A percentile compares a stretch with the other conserved stretches of the same genome.
phyloP scores from a whole-genome alignment of 208 protist genomes.

The Phytomonas francai region DNA sequence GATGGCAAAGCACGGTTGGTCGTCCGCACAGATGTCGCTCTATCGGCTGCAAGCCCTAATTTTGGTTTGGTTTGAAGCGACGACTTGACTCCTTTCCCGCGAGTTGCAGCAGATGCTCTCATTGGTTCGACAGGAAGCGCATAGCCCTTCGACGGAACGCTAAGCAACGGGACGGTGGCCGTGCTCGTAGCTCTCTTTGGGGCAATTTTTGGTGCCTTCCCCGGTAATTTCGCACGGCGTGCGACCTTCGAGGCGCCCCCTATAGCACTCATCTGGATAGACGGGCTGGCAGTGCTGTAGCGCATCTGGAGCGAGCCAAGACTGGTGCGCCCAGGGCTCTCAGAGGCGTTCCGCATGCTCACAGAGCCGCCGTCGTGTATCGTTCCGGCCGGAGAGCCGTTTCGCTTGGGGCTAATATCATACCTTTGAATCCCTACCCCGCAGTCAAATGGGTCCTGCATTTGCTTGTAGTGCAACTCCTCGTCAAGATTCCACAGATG shows the following conservation, averaged over 20 bases:
- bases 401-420: not conserved
- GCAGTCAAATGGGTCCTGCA: not conserved
- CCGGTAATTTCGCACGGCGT: not conserved
- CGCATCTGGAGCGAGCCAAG: not conserved
- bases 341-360: not conserved
- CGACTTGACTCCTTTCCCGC: not conserved
- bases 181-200: not conserved
- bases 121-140: not conserved
- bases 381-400: not conserved
- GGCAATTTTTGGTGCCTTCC: not conserved
- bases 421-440: not conserved
- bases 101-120: not conserved
- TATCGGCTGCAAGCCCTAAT: not conserved
- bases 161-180: not conserved
- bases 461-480: conserved; percentile 34
- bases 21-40: not conserved
- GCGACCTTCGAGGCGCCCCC: not conserved
- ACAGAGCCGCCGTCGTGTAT: not conserved
- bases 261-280: conserved; percentile 6
- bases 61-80: not conserved
- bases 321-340: conserved; percentile 9
- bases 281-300: conserved; percentile 6
- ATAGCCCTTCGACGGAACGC: not conserved
- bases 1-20: not conserved
- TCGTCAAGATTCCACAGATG: conserved; percentile 87